phyloP scores from a whole-genome alignment of 306 rosid species.

The Acmispon strigosus region DNA sequence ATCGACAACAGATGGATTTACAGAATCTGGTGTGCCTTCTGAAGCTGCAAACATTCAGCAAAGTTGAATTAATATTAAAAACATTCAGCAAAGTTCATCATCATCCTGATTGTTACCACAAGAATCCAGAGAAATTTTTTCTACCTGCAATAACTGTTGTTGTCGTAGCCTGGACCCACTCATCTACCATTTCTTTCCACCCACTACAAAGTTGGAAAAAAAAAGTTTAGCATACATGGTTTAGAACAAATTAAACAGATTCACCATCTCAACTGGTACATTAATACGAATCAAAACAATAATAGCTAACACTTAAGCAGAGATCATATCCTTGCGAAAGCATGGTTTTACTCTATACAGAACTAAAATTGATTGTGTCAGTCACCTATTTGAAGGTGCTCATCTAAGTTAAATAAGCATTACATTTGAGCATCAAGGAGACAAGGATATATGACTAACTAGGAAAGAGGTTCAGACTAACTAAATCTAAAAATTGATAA shows the following conservation, averaged over 20 bases:
- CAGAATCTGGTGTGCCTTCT: slow-evolving; percentile 71
- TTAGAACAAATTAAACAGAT: background rate
- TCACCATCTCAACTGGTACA: background rate
- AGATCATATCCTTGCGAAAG: background rate
- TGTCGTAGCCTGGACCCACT: slow-evolving; percentile 59
- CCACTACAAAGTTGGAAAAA: slow-evolving; percentile 34
- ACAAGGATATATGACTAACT: background rate
- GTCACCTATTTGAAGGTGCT: background rate
- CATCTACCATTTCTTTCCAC: slow-evolving; percentile 78
- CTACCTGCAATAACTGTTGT: slow-evolving; percentile 39
- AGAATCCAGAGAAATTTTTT: background rate
- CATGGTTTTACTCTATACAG: background rate
- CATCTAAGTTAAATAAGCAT: background rate
- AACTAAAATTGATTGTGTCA: background rate
- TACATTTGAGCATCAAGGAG: too few relatives aligned
- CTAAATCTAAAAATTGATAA: background rate
- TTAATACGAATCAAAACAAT: background rate
- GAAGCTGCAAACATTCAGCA: slow-evolving; percentile 26
- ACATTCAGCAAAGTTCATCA: background rate
- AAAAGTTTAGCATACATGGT: background rate
- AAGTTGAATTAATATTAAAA: background rate
- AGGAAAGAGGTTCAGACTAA: background rate
- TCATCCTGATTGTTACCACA: background rate
- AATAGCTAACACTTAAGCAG: background rate
- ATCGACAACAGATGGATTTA: slow-evolving; percentile 49